A percentile compares a stretch with the other conserved stretches of the same genome.
Evolutionary conservation across 495 filamentous ascomycete species (phyloP).

Genomic region (Choiromyces venosus): DNA sequence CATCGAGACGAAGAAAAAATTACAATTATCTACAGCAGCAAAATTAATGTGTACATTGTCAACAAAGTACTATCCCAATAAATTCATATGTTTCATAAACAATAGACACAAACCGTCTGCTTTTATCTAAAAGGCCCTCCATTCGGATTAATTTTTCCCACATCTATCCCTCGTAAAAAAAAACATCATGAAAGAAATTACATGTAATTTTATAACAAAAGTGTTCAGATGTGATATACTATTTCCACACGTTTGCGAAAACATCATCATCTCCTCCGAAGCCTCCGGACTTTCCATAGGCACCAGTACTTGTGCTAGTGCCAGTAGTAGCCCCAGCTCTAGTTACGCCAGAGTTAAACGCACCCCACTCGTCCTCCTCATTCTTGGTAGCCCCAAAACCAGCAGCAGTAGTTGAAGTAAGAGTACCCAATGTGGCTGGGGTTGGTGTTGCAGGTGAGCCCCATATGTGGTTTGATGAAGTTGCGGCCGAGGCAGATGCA

Average conservation of each 20-base stretch:
- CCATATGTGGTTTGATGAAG: constrained; percentile 46
- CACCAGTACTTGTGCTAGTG: constrained; percentile 16
- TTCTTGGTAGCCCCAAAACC: not conserved
- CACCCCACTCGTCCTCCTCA: constrained; percentile 42
- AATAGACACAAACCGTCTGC: not conserved
- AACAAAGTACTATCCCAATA: not conserved
- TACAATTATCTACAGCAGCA: not conserved
- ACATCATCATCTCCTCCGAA: constrained; percentile 36
- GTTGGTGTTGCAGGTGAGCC: constrained; percentile 40
- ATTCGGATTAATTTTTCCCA: constrained; percentile 1
- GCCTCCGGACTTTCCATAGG: constrained; percentile 5
- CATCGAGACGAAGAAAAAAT: not conserved
- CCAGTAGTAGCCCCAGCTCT: constrained; percentile 11
- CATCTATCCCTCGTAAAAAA: constrained; percentile 16
- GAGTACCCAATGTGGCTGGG: not conserved
- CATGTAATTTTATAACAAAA: not conserved
- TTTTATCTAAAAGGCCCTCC: not conserved
- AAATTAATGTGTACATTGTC: not conserved
- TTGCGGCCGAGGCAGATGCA: constrained; percentile 21
- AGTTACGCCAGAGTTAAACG: constrained; percentile 35
- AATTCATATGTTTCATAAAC: not conserved
- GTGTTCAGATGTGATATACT: not conserved
- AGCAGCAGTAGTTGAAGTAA: not conserved
- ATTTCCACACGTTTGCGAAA: constrained; percentile 43
- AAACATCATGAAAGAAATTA: not conserved